Evolutionary conservation across 306 rosid species (phyloP).

Genomic region (Vigna reflexopilosa): DNA sequence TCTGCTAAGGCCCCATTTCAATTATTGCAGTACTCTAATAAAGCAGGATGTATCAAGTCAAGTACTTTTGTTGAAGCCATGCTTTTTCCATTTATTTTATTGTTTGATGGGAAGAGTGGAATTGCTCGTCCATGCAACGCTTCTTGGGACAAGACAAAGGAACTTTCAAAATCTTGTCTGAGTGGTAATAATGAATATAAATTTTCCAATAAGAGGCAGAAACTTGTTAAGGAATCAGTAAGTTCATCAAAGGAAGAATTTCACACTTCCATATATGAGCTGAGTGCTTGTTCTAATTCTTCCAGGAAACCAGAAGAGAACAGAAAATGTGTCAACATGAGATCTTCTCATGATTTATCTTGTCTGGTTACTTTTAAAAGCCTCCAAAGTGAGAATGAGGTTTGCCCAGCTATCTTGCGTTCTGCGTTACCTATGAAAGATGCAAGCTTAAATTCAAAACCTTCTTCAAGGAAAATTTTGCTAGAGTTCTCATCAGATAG

Average conservation of each 20-base stretch:
- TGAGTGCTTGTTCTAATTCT: slow-evolving; percentile 55
- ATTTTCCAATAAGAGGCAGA: slow-evolving; percentile 61
- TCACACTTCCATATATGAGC: slow-evolving; percentile 46
- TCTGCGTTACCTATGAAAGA: slow-evolving; percentile 42
- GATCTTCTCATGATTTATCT: slow-evolving; percentile 52
- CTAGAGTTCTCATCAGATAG: slow-evolving; percentile 75
- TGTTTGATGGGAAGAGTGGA: slow-evolving; percentile 52
- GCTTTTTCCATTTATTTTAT: slow-evolving; percentile 68
- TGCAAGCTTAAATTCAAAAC: slow-evolving; percentile 48
- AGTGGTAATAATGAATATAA: slow-evolving; percentile 45
- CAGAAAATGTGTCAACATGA: slow-evolving; percentile 44
- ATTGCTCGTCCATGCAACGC: slow-evolving; percentile 38
- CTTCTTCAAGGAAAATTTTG: slow-evolving; percentile 61
- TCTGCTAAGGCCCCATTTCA: slow-evolving; percentile 31
- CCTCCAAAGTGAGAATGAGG: slow-evolving; percentile 44
- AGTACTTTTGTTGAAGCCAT: slow-evolving; percentile 78
- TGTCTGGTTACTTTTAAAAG: slow-evolving; percentile 62
- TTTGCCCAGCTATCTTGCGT: slow-evolving; percentile 58
- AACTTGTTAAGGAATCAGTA: slow-evolving; percentile 48
- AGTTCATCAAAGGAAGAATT: slow-evolving; percentile 48
- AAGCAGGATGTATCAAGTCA: slow-evolving; percentile 48
- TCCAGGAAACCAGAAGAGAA: slow-evolving; percentile 46
- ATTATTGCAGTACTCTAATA: slow-evolving; percentile 63
- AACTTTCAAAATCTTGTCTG: slow-evolving; percentile 46
- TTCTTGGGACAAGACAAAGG: slow-evolving; percentile 50